These are phyloP conservation scores for Vitis amurensis DNA, from an alignment of 164 flowering plant species.

Conservation along the genomic window DNA sequence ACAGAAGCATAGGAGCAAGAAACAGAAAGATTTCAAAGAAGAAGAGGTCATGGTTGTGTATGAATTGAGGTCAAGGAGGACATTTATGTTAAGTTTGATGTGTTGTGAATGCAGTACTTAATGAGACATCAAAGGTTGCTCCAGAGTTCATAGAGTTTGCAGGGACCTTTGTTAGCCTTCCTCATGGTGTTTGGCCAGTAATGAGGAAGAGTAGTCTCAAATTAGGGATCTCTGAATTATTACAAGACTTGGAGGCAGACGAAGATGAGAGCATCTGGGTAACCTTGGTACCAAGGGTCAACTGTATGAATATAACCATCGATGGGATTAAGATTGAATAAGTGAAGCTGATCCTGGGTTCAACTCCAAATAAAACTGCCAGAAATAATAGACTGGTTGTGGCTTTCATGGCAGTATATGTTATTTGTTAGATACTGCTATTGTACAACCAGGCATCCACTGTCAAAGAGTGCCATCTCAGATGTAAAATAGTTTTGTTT, in stretches of 20 bases:
- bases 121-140: slow-evolving; percentile 5
- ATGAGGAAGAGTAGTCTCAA: slow-evolving; percentile 6
- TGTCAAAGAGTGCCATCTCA: no score
- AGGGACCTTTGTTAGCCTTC: slow-evolving; percentile 31
- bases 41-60: slow-evolving; percentile 37
- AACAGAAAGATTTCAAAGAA: slow-evolving; percentile 26
- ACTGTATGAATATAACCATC: background rate
- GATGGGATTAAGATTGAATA: slow-evolving; percentile 7
- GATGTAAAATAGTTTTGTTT: no score
- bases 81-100: slow-evolving; percentile 33
- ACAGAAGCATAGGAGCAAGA: slow-evolving; percentile 17
- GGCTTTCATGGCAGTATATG: no score
- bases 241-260: slow-evolving; percentile 16
- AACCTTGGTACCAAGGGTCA: slow-evolving; percentile 1
- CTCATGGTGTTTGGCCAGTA: no score
- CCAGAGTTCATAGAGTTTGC: slow-evolving; percentile 28
- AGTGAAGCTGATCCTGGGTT: no score
- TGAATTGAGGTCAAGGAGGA: slow-evolving; percentile 13
- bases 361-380: no score
- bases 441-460: no score
- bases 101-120: slow-evolving; percentile 33
- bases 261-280: slow-evolving; percentile 10
- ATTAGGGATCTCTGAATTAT: slow-evolving; percentile 16
- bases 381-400: no score
- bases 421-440: no score